Percentiles rank a stretch among this genome's conserved stretches.
Conservation (phyloP, 768 basidiomycete genomes). For the Amanita polypyramis region DNA sequence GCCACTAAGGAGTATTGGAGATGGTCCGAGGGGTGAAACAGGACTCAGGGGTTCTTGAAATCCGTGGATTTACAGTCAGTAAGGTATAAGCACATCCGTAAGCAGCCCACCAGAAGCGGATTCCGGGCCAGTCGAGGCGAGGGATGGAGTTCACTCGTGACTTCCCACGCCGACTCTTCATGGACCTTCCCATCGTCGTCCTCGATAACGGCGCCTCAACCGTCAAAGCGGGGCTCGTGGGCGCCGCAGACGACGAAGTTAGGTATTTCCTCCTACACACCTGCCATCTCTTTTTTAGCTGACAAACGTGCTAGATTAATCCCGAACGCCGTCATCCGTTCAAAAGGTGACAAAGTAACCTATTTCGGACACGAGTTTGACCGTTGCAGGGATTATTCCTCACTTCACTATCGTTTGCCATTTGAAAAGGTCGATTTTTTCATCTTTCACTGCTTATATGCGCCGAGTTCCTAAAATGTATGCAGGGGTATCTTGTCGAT, state of each 20-base stretch:
- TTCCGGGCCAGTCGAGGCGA: conserved; percentile 7
- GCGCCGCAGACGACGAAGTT: conserved; percentile 16
- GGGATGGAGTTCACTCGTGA: neutral
- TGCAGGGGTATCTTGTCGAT: conserved; percentile 82
- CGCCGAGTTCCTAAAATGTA: conserved; percentile 13
- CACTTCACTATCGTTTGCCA: conserved; percentile 73
- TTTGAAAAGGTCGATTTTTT: conserved; percentile 65
- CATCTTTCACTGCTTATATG: neutral
- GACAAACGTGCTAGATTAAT: conserved; percentile 38
- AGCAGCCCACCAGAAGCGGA: conserved; percentile 9
- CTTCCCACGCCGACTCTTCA: conserved; percentile 5
- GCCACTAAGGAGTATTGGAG: conserved; percentile 10
- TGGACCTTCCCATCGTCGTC: conserved; percentile 36
- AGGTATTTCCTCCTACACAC: neutral
- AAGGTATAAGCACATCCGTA: conserved; percentile 12
- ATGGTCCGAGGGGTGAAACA: conserved; percentile 14
- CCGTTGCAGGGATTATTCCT: conserved; percentile 68
- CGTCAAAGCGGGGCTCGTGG: conserved; percentile 63
- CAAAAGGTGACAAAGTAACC: conserved; percentile 71
- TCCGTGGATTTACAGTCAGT: conserved; percentile 21
- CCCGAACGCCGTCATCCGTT: conserved; percentile 75
- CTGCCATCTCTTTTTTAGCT: conserved; percentile 8
- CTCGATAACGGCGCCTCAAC: conserved; percentile 84
- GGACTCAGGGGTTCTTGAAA: conserved; percentile 11
- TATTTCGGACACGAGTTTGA: conserved; percentile 84